These are phyloP conservation scores for Monilinia fructicola DNA, from an alignment of 2,329 filamentous ascomycete species.

Conservation along the genomic window DNA sequence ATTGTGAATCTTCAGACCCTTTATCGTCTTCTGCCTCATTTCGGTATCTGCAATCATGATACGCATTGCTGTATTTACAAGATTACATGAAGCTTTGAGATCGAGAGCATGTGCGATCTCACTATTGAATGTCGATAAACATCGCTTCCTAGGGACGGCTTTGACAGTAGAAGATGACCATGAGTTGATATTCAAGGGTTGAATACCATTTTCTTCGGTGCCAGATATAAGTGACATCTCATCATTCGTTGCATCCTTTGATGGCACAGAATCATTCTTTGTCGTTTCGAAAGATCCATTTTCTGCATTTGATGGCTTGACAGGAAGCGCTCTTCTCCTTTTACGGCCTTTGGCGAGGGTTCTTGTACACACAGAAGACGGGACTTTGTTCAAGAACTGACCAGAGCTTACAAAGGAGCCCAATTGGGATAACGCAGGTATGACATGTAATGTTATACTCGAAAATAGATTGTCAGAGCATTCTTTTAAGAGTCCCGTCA, in stretches of 20 bases:
- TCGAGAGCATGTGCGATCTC: neutral
- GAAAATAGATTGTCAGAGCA: conserved; percentile 1
- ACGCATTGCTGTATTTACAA: conserved; percentile 26
- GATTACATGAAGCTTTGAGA: conserved; percentile 16
- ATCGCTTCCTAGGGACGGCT: neutral
- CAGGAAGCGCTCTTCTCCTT: neutral
- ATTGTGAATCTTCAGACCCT: conserved; percentile 27
- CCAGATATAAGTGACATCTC: neutral
- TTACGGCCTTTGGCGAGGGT: neutral
- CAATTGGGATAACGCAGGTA: conserved; percentile 7
- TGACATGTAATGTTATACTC: neutral
- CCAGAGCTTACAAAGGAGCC: conserved; percentile 2
- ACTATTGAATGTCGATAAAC: neutral
- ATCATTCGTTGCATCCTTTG: neutral
- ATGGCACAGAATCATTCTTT: neutral
- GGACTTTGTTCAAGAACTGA: neutral
- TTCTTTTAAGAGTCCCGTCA: neutral
- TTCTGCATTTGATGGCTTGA: too few species aligned
- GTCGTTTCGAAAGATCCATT: neutral
- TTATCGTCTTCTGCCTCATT: neutral
- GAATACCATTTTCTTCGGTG: neutral
- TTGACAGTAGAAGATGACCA: neutral
- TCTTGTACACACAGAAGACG: neutral
- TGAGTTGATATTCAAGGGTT: neutral
- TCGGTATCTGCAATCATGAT: conserved; percentile 26